These are phyloP conservation scores for Raphanus hybrid DNA, from an alignment of 441 rosid species.

Conservation along the genomic window DNA sequence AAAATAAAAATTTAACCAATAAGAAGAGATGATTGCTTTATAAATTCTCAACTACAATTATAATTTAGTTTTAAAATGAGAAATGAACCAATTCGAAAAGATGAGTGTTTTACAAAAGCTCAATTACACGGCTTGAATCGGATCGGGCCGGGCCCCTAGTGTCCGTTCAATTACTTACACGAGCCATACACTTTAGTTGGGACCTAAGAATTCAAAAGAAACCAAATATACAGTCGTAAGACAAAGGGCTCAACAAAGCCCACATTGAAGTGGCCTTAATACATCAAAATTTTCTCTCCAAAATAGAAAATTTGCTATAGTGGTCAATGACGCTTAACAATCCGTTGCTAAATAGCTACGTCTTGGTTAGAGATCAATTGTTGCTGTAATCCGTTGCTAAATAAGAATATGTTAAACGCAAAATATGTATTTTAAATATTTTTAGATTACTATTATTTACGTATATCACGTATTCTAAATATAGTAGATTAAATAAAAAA, in stretches of 20 bases:
- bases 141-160: conserved; percentile 5
- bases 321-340: not conserved
- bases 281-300: not conserved
- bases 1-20: not conserved
- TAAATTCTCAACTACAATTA: not conserved
- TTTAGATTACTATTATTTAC: too few species aligned
- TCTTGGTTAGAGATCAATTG: too few species aligned
- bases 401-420: too few species aligned
- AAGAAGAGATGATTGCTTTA: not conserved
- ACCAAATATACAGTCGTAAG: not conserved
- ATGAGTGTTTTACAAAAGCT: not conserved
- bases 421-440: too few species aligned
- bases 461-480: too few species aligned
- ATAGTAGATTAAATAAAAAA: too few species aligned
- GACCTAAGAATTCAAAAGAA: not conserved
- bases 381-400: too few species aligned
- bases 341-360: too few species aligned
- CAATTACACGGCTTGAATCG: not conserved
- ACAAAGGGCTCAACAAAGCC: not conserved
- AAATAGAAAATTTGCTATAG: not conserved
- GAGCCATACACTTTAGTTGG: conserved; percentile 3
- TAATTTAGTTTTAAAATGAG: not conserved
- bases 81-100: not conserved
- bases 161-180: not conserved
- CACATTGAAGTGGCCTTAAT: not conserved